A percentile compares a stretch with the other conserved stretches of the same genome.
Conservation (phyloP, 768 basidiomycete genomes). For the Lentinus brumalis region DNA sequence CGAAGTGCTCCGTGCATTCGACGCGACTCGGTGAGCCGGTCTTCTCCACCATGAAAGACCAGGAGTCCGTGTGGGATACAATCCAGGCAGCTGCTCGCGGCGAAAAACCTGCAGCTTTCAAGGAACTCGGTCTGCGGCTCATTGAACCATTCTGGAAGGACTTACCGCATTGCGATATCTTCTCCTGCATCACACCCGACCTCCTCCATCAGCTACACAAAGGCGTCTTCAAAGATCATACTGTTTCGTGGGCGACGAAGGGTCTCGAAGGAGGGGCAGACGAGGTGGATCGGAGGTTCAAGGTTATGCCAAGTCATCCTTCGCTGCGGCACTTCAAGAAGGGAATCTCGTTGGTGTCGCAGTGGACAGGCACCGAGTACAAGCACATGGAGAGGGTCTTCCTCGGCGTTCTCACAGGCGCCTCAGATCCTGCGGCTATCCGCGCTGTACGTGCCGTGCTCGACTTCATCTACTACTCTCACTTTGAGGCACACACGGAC, state of each 20-base stretch:
- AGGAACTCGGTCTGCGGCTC: conserved; percentile 15
- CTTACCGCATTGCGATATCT: conserved; percentile 42
- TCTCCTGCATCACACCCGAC: conserved; percentile 37
- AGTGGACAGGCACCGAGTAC: too few species aligned
- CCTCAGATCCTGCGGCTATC: too few species aligned
- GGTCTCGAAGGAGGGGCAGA: conserved; percentile 16
- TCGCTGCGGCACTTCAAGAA: conserved; percentile 42
- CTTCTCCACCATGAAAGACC: conserved; percentile 6
- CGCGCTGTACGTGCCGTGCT: too few species aligned
- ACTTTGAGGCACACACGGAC: too few species aligned
- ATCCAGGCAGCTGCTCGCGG: not conserved
- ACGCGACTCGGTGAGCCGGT: conserved; percentile 22
- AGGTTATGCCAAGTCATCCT: conserved; percentile 32
- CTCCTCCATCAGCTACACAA: conserved; percentile 50
- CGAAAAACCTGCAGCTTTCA: conserved; percentile 8
- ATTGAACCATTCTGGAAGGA: conserved; percentile 42
- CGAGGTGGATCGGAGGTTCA: conserved; percentile 42
- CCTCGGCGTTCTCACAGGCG: too few species aligned
- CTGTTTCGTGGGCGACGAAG: conserved; percentile 37
- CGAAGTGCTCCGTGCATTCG: conserved; percentile 28
- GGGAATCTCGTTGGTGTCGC: too few species aligned
- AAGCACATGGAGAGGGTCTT: too few species aligned
- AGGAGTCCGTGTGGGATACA: not conserved
- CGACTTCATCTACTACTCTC: too few species aligned
- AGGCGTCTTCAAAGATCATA: conserved; percentile 47